Evolutionary conservation across 495 filamentous ascomycete genomes (phyloP).

Genomic region (Bacidia rubella): DNA sequence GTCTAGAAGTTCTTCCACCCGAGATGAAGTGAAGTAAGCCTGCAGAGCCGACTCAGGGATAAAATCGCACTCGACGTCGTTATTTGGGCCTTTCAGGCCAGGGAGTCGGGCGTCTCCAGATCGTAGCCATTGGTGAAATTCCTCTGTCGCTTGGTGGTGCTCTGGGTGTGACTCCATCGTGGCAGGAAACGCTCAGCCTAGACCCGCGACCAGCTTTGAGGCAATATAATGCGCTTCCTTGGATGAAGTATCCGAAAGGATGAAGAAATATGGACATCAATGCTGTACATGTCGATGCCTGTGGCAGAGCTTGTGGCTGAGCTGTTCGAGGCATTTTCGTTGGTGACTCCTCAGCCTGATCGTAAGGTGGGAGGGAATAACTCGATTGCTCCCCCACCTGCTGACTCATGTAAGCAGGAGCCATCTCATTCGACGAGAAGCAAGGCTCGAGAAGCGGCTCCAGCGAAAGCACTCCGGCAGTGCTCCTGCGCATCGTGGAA

Average conservation of each 20-base stretch:
- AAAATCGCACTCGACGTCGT: neutral
- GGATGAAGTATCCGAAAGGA: neutral
- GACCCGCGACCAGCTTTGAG: no score
- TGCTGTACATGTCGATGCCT: neutral
- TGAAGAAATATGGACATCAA: neutral
- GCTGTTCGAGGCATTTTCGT: neutral
- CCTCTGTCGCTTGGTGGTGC: neutral
- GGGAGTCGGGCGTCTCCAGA: neutral
- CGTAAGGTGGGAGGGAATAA: no score
- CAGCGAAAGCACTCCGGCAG: no score
- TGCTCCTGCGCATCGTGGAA: no score
- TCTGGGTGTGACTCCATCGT: slow-evolving; percentile 1
- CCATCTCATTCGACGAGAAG: no score
- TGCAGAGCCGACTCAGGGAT: neutral
- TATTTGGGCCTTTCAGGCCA: neutral
- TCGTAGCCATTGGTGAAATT: slow-evolving; percentile 3
- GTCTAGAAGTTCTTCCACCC: neutral
- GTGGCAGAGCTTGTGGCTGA: neutral
- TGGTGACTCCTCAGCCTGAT: no score
- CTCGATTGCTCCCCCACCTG: no score
- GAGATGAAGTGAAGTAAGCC: neutral
- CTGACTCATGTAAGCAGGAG: no score
- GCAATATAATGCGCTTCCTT: no score
- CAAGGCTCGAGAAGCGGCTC: no score
- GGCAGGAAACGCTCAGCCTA: neutral